Evolutionary conservation across 1,139 yeast genomes (phyloP), one percentile per base, ranked within the genome.

Genomic region (Schwanniomyces etchellsii): DNA sequence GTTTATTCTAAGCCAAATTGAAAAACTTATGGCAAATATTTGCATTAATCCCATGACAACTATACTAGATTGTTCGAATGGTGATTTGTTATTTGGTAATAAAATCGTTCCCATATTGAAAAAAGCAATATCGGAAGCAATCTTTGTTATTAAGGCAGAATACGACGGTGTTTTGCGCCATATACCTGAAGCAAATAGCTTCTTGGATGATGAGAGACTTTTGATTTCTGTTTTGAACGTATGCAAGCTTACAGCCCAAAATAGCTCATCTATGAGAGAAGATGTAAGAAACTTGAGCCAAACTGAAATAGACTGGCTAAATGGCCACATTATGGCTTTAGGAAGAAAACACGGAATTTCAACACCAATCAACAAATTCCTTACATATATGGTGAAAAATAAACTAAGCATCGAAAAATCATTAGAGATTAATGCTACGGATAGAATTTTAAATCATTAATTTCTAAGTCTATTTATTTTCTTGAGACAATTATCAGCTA

Each of bases 191-290:
- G 57, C 69, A 2, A 41, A 47, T 17, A 47, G 62, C 28, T 50
- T 43, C 20, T 50, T 81, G 26, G 58, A 67, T 35, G 55, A 59
- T 1, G 60, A 64, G 2, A 47, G 74, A 12, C 55, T 83, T 39
- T 46, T 71, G 14, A 52, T 62, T 17, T 52, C 66, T 3, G 81
- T 81, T 5, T 38, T 60, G 13, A 62, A 68, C 3, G 70, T 73
- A 7, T 60, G 76, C 24, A 55, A 66, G 35, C 29, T 46, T 22
- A 69, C 80, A 15, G 67, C 72, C 0, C 53, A 64, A 28, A 91
- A 88, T 55, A 75, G 81, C 31, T 77, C 93, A 5, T 84, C 95
- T 2, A 91, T 89, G 97, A 70, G 95, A 44, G 86, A 83, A 42
- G 97, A 89, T 45, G 68, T 82, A 2, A 52, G 74, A 28, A 62